phyloP scores from a whole-genome alignment of 2,329 filamentous ascomycete species.

The Microdochium trichocladiopsis region DNA sequence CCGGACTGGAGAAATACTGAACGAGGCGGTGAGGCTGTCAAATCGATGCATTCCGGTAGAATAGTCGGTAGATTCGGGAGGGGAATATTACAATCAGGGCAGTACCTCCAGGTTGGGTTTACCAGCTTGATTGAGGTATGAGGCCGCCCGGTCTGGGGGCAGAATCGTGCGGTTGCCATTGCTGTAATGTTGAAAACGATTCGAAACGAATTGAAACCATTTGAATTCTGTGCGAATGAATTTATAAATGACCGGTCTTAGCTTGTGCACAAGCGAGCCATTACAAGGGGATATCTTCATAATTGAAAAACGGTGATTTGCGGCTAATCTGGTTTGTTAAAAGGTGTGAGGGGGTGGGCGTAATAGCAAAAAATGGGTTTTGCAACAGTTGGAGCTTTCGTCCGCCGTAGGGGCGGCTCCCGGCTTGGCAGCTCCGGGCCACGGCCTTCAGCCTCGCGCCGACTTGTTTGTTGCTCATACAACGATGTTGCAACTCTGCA shows the following conservation, averaged over 20 bases:
- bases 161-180: not conserved
- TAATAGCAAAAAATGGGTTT: not conserved
- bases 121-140: not conserved
- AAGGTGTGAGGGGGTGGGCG: not conserved
- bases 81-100: not conserved
- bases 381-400: no score
- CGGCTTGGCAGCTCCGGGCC: no score
- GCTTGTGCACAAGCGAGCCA: no score
- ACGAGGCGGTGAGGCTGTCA: not conserved
- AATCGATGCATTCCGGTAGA: not conserved
- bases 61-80: not conserved
- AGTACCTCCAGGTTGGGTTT: not conserved
- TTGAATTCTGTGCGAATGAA: not conserved
- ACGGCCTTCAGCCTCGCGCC: no score
- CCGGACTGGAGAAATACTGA: not conserved
- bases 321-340: not conserved
- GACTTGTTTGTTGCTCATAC: no score
- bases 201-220: not conserved
- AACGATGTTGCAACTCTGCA: no score
- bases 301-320: not conserved
- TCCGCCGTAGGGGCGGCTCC: not conserved
- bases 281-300: no score
- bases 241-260: no score
- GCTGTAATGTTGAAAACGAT: not conserved
- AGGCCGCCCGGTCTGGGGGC: not conserved